Base-by-base conservation (phyloP, 2,329 filamentous ascomycete genomes). In the Calycina herbarum region DNA sequence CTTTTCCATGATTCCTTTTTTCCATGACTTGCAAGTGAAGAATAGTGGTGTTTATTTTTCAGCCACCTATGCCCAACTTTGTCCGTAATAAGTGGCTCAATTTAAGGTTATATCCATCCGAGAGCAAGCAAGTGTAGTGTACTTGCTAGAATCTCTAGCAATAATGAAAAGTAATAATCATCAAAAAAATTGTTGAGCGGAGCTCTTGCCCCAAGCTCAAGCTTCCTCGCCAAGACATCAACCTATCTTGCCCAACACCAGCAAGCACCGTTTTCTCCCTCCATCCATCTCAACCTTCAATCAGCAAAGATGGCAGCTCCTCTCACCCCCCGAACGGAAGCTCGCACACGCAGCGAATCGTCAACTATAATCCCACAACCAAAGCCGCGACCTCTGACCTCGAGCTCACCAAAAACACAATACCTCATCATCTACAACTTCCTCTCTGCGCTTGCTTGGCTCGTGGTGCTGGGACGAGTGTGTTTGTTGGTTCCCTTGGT, bases 381-480 rank as follows among this genome's bases (percentile, higher is more conserved):
- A 20, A 69, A 66, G 11, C 69, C 70, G 1, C 75, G 75, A 64
- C 70, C 73, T 7, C 69, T 75, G 7, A 71, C 63, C 27, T 75
- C 74, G 40, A 81, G 80, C 62, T 79, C 80, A 67, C 73, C 82
- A 68, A 88, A 86, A 77, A 84, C 81, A 64, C 81, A 80, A 75
- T 97, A 97, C 81, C 87, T 98, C 63, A 84, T 94, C 75, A 81
- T 88, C 72, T 99, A 98, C 85, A 98, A 98, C 80, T 83, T 87
- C 73, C 75, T 89, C 70, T 96, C 89, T 62, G 86, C 93, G 67
- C 76, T 87, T 27, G 85, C 94, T 62, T 99, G 95, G 95, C 79
- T 85, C 51, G 85, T 86, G 20, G 88, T 97, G 63, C 86, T 97
- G 51, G 84, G 86, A 63, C 86, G 91, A 67, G 89, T 91, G 2